Base-by-base conservation (phyloP, 2,329 filamentous ascomycete species). In the Trichoderma koningiopsis region DNA sequence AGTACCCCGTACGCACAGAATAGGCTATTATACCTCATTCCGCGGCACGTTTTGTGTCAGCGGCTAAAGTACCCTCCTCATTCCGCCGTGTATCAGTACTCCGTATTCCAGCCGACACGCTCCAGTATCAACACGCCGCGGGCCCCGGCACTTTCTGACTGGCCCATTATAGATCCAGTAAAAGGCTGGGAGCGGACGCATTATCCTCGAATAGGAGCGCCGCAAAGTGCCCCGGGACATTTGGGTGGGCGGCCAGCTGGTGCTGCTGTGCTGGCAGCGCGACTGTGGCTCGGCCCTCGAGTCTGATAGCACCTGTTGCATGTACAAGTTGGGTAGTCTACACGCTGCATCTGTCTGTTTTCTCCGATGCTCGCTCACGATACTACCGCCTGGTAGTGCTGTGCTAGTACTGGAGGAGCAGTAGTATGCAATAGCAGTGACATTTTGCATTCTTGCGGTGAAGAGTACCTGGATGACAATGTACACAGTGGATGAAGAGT, bases 251-350 rank as follows among this genome's bases (percentile, higher is more conserved):
- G 31, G 57, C 59, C 52, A 63, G 35, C 47, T 29, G 40, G 40
- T 43, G 55, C 37, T 66, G 70, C 69, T 72, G 61, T 56, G 71
- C 63, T 72, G 70, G 71, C 71, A 72, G 68, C 68, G 71, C 65
- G 49, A 55, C 68, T 33, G 65, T 52, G 68, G 68, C 55, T 63
- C 37, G 68, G 68, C 55, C 68, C 37, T 60, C 63, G n/a, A 49
- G 47, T 49, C 53, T 33, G 52, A 43, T 52, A 24, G 37, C 60
- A 40, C 19, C 63, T 47, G 49, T 31, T 60, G 29, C 53, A 57
- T 35, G 59, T 37, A 43, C 33, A 11, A 35, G 33, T 3, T 33
- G 11, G 33, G 33, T 35, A 13, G 33, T 35, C 11, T 35, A 35
- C 37, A 43, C 19, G 40, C 40, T 43, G 40, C 8, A 43, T n/a